These are phyloP conservation scores for Pichia inconspicua DNA, from an alignment of 1,139 yeast genomes.

Conservation along the genomic window DNA sequence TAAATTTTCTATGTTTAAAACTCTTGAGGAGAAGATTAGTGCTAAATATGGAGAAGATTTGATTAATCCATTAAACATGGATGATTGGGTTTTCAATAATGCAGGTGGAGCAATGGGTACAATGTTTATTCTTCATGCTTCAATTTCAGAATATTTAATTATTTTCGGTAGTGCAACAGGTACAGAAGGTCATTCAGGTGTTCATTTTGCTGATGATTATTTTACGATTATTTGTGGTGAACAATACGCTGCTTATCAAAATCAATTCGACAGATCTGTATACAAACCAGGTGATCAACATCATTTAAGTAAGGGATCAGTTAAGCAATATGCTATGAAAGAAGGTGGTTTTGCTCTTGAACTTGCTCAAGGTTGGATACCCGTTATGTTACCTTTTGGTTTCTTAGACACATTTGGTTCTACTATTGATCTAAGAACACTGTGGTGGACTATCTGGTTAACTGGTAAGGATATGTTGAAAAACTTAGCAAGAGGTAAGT, in stretches of 20 bases:
- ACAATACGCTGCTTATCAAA: constrained; percentile 64
- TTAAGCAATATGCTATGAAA: constrained; percentile 84
- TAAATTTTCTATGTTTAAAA: constrained; percentile 47
- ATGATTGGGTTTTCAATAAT: constrained; percentile 92
- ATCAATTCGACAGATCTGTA: constrained; percentile 52
- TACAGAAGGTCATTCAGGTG: constrained; percentile 93
- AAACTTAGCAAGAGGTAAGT: constrained; percentile 42
- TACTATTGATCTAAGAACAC: constrained; percentile 68
- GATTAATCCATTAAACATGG: constrained; percentile 60
- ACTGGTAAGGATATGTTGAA: constrained; percentile 73
- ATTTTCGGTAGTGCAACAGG: constrained; percentile 85
- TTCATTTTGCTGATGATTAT: constrained; percentile 94
- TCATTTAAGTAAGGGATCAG: constrained; percentile 62
- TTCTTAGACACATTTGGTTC: constrained; percentile 71
- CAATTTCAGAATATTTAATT: constrained; percentile 87
- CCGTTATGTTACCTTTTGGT: constrained; percentile 96
- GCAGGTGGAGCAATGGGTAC: constrained; percentile 99
- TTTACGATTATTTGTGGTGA: constrained; percentile 81
- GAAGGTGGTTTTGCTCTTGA: constrained; percentile 80
- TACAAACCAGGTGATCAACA: constrained; percentile 81
- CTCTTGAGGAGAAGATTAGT: constrained; percentile 53
- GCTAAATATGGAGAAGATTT: constrained; percentile 53
- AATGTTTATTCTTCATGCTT: constrained; percentile 91
- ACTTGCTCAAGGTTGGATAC: constrained; percentile 98
- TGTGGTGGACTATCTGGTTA: constrained; percentile 58